Evolutionary conservation across 441 rosid species (phyloP), one percentile per base, ranked within the genome.

Genomic region (Gossypium laxum): DNA sequence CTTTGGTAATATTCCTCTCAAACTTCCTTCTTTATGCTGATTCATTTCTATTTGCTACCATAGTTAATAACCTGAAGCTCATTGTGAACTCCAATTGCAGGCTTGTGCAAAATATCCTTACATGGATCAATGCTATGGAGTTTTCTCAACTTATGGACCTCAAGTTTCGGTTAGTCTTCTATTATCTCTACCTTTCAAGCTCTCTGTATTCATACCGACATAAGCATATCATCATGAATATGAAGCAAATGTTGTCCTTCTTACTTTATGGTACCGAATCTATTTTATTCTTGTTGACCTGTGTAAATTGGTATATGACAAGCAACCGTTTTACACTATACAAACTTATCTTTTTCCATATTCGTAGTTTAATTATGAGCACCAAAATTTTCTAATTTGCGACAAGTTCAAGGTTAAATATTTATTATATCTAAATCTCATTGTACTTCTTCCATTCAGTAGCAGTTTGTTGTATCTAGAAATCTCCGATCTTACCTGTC

Each of bases 121-220:
- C 52, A 74, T 55, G 22, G 96, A 87, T 74, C 93, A 80, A 70
- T 88, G 77, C 73, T 88, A 85, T 74, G 96, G 95, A 74, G 70
- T 88, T 66, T 79, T 88, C 75, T 82, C 97, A 18, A 54, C 94
- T 71, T 83, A 80, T 75, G 97, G 91, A 74, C 73, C 90, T 77
- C 95, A 83, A 68, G 67, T 84, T 52, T 67, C 86, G 73, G 94
- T 89, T 41, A 0, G 80, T 77, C 34, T 58, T 76, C 76, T 34
- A 26, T 74, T 26, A 61, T 41, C 32, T 55, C 19, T 26, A 3
- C 10, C 22, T 56, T 14, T 0, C 19, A 19, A 21, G 0, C 7
- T 56, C 18, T 56, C 19, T 69, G 0, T 1, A 52, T 52, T 30
- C n/a, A 3, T n/a, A 47, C 14, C 7, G 11, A 47, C 10, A 0